phyloP scores from a whole-genome alignment of 139 green algal genomes.

The Edaphochlamys debaryana region DNA sequence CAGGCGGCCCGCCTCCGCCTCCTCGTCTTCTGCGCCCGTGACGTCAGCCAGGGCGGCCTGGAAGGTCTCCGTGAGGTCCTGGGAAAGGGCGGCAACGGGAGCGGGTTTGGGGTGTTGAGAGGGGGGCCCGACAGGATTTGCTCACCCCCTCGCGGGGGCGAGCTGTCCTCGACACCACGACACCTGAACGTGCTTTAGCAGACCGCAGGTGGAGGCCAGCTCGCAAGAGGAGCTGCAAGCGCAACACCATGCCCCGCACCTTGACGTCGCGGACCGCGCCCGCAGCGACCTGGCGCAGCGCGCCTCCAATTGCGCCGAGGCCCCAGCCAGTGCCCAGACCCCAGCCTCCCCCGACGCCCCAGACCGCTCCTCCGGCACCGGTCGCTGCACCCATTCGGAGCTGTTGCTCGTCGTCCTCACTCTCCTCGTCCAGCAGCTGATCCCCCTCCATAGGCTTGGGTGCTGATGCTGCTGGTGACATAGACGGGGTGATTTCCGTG shows the following conservation, averaged over 20 bases:
- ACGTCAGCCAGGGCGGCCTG: conserved; percentile 41
- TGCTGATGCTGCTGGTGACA: no score
- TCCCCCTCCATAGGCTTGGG: not conserved
- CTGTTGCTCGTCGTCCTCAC: not conserved
- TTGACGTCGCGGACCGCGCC: conserved; percentile 52
- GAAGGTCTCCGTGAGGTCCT: conserved; percentile 52
- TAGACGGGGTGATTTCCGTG: not conserved
- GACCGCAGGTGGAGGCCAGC: no score
- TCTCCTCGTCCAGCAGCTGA: not conserved
- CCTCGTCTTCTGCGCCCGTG: conserved; percentile 38
- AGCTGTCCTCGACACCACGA: no score
- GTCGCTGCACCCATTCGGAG: not conserved
- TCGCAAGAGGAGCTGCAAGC: no score
- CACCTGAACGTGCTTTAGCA: no score
- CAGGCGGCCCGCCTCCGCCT: conserved; percentile 37
- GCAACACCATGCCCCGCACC: no score
- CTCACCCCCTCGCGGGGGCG: no score
- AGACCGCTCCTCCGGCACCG: not conserved
- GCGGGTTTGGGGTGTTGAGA: not conserved
- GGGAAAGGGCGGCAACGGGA: no score
- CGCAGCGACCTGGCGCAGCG: conserved; percentile 37
- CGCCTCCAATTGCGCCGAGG: conserved; percentile 25
- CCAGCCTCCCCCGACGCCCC: no score
- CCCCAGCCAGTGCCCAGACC: conserved; percentile 46
- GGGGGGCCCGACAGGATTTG: not conserved